These are phyloP conservation scores for Ascocoryne sarcoides DNA, from an alignment of 2,329 filamentous ascomycete genomes.

Conservation along the genomic window DNA sequence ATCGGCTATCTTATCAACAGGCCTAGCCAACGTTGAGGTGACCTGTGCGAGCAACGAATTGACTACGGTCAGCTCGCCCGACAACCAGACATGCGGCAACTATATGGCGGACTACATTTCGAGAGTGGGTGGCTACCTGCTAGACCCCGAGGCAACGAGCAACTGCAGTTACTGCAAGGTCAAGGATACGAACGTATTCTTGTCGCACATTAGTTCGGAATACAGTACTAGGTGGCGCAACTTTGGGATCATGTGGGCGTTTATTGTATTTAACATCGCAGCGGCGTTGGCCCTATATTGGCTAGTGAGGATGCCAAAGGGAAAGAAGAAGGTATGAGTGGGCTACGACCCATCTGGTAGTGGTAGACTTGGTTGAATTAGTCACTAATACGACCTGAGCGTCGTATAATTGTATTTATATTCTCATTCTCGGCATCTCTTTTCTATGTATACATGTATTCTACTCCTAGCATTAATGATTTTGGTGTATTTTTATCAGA, in stretches of 20 bases:
- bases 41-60: conserved; percentile 60
- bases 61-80: neutral
- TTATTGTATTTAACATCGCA: conserved; percentile 44
- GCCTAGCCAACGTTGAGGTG: conserved; percentile 57
- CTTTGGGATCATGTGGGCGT: conserved; percentile 52
- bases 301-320: conserved; percentile 28
- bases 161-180: conserved; percentile 41
- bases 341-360: too few relatives aligned
- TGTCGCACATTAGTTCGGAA: conserved; percentile 38
- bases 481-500: too few relatives aligned
- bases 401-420: too few relatives aligned
- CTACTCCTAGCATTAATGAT: too few relatives aligned
- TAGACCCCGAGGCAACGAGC: conserved; percentile 30
- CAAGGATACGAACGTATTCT: conserved; percentile 40
- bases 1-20: conserved; percentile 58
- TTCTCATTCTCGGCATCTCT: too few relatives aligned
- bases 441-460: too few relatives aligned
- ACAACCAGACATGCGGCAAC: conserved; percentile 43
- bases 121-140: conserved; percentile 42
- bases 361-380: too few relatives aligned
- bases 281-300: conserved; percentile 45
- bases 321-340: neutral
- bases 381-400: too few relatives aligned
- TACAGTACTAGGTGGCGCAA: conserved; percentile 31
- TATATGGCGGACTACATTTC: conserved; percentile 47